Percentiles rank a stretch among this genome's conserved stretches.
Conservation (phyloP, 164 flowering plant species). For the Akebia trifoliata region DNA sequence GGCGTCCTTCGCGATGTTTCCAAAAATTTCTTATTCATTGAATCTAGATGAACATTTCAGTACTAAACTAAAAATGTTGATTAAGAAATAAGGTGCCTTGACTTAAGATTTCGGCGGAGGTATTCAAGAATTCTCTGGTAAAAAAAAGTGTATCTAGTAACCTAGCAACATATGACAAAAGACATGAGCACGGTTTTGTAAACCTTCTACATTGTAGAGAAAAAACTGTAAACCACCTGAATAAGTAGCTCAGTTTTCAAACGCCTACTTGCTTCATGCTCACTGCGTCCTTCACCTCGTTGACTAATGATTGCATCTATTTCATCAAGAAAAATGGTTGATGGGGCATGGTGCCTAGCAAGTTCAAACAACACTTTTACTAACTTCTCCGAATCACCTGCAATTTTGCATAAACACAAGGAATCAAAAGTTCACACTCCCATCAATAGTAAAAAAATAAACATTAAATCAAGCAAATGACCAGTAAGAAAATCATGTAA, state of each 20-base stretch:
- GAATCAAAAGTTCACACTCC: neutral
- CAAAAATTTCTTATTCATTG: too few relatives aligned
- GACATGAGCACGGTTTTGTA: neutral
- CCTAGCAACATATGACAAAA: too few relatives aligned
- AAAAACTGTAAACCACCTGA: constrained; percentile 61
- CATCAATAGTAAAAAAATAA: neutral
- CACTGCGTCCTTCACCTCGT: constrained; percentile 97
- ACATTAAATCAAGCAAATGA: neutral
- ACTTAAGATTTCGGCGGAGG: too few relatives aligned
- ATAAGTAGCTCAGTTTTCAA: constrained; percentile 94
- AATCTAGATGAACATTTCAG: too few relatives aligned
- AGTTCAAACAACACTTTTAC: constrained; percentile 95
- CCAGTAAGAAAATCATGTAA: too few relatives aligned
- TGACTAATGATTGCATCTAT: constrained; percentile 98
- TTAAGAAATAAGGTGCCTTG: too few relatives aligned
- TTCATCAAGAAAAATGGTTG: constrained; percentile 98
- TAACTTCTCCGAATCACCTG: constrained; percentile 98
- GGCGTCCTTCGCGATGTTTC: too few relatives aligned
- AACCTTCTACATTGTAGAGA: neutral
- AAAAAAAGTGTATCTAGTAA: too few relatives aligned
- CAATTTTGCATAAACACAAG: constrained; percentile 10
- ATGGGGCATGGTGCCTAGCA: constrained; percentile 98
- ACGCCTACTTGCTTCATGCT: constrained; percentile 99
- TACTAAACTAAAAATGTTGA: too few relatives aligned
- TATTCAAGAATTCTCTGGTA: too few relatives aligned